Base-by-base conservation (phyloP, 352 stramenopile species). In the Pythium aphanidermatum region DNA sequence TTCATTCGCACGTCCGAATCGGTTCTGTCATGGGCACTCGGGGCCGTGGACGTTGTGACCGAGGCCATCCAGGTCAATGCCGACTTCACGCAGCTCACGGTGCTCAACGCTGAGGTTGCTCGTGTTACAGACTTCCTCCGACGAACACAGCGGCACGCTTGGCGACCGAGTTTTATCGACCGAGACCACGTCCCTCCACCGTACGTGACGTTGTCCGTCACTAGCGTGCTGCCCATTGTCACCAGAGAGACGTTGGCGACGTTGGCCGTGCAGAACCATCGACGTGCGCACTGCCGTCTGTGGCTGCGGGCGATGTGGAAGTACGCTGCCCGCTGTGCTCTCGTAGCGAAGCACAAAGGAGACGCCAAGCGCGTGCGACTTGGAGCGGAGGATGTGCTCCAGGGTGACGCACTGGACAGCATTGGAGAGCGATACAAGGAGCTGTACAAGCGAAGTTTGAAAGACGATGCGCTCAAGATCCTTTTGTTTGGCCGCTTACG, bases 261-360 rank as follows among this genome's bases (percentile, higher is more conserved):
- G 17, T 46, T 57, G 30, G 31, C 19, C n/a, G 8, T 43, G 0
- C 51, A 64, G 11, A 78, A 70, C 19, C 64, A 74, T 8, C 51
- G 52, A 26, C 67, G 65, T 14, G 32, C 25, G 2, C 25, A 64
- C 63, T 24, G 17, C 27, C 58, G 56, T 5, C 29, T 29, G 19
- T 88, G 76, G 76, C 56, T 83, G n/a, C 65, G 72, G 6, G 63
- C 43, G 14, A 85, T 87, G 70, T 91, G 78, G 78, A 63, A 60
- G 21, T 91, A 81, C 27, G 75, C 78, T 20, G 65, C 67, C 11
- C 61, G 54, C 5, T 78, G 70, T 27, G 52, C 87, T 10, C 38
- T 85, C 5, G 46, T 72, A 2, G 47, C 69, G 13, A 55, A 51
- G 5, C 58, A 46, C 31, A 51, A 55, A 20, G 50, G 61, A 5